Evolutionary conservation across 1,284 basidiomycete genomes (phyloP), one percentile per base, ranked within the genome.

Genomic region (Sporisorium sorghi): DNA sequence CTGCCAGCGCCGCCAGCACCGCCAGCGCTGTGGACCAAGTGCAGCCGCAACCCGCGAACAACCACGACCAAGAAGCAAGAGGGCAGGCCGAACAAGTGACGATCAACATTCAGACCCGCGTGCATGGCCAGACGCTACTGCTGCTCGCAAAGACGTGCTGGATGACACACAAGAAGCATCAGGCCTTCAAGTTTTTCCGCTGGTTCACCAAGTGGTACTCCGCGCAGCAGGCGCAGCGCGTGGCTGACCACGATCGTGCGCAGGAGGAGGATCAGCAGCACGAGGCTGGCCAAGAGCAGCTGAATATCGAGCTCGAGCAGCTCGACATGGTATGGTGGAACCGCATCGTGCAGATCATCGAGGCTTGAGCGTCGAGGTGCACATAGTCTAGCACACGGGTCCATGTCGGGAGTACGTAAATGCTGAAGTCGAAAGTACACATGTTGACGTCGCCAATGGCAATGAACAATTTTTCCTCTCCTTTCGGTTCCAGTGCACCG

Each of bases 301-400:
- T 35, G 33, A 23, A 30, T 11, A 15, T 37, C 28, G 58, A 64
- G n/a, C 10, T 70, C 11, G 46, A 53, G 2, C 49, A 65, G n/a
- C 8, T 63, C 19, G 61, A 73, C 21, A 48, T 68, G 40, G 42
- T n/a, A 3, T 73, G 71, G 71, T 73, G 71, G 71, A 61, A 73
- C 24, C 53, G 47, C 26, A 14, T 73, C 26, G 43, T 64, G 14
- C 61, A 64, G 6, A 60, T 73, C 5, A 28, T 43, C 24, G 48
- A 55, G 14, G 15, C 51, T 39, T 65, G 21, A 47, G 35, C 17
- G 8, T 14, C 14, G 33, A 35, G 30, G 5, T 35, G 10, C 35
- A 37, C 35, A 37, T 15, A 17, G 12, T 3, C 15, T 37, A 17
- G 8, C 33, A 30, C 28, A 30, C 28, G 28, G 28, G 28, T 30